phyloP scores from a whole-genome alignment of 2,329 filamentous ascomycete genomes.

The Penicillium sp. region DNA sequence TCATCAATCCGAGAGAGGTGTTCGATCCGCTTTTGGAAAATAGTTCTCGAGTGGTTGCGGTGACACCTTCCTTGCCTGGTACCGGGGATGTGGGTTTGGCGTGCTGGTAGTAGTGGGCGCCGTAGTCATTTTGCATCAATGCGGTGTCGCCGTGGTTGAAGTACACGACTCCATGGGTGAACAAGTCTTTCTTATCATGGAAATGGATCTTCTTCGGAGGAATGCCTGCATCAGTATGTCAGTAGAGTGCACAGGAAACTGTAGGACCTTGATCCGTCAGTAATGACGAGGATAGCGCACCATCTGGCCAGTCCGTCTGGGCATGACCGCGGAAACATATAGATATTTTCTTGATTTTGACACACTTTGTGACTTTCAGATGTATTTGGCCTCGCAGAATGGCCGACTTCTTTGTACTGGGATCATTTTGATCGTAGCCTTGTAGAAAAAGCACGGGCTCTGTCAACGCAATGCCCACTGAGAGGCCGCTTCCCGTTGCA shows the following conservation, averaged over 20 bases:
- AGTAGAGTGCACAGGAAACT: neutral
- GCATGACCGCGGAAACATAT: conserved; percentile 84
- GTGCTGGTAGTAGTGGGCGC: conserved; percentile 64
- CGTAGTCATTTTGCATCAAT: conserved; percentile 60
- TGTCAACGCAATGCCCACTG: conserved; percentile 49
- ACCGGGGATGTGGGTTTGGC: conserved; percentile 40
- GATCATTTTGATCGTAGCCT: conserved; percentile 51
- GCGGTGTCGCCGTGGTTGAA: conserved; percentile 65
- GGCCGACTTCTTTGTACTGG: conserved; percentile 68
- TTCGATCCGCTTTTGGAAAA: conserved; percentile 43
- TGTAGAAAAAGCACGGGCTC: conserved; percentile 54
- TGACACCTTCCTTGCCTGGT: conserved; percentile 35
- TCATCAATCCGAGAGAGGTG: conserved; percentile 49
- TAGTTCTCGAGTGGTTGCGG: conserved; percentile 38
- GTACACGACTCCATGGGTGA: conserved; percentile 88
- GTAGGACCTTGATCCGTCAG: neutral
- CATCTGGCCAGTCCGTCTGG: conserved; percentile 94
- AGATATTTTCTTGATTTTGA: conserved; percentile 89
- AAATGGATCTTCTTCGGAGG: conserved; percentile 83
- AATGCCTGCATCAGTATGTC: conserved; percentile 59
- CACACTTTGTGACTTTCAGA: conserved; percentile 79
- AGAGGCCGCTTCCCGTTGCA: conserved; percentile 52
- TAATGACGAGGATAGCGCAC: conserved; percentile 37
- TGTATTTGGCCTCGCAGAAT: conserved; percentile 83
- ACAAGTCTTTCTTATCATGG: conserved; percentile 79